Conservation (phyloP, 192 early-diverging fungal species). For the Glomus cerebriforme region DNA sequence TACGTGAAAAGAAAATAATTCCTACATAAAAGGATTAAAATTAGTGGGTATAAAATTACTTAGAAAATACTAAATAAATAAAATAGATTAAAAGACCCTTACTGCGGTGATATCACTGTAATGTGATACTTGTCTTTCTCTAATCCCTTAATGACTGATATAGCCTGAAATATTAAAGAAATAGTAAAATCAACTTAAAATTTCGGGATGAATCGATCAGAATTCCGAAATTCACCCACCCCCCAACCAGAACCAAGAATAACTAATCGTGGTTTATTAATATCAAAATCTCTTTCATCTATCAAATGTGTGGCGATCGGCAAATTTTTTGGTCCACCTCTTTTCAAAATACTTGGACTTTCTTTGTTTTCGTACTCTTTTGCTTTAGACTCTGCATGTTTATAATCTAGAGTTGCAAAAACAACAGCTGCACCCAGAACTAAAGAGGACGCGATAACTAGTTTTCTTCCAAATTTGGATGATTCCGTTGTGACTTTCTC, state of each 20-base stretch:
- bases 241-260: constrained; percentile 62
- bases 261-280: constrained; percentile 49
- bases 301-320: constrained; percentile 45
- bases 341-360: constrained; percentile 9
- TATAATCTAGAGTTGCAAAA: background rate
- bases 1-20: constrained; percentile 63
- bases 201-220: background rate
- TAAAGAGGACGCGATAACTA: background rate
- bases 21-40: constrained; percentile 22
- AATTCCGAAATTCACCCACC: constrained; percentile 38
- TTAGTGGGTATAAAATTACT: background rate
- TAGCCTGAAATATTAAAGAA: constrained; percentile 35
- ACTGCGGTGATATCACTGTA: constrained; percentile 51
- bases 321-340: constrained; percentile 52
- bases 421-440: background rate
- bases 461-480: background rate
- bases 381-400: background rate
- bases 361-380: constrained; percentile 8
- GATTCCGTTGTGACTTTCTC: background rate
- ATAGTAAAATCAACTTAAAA: background rate
- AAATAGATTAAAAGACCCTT: constrained; percentile 20
- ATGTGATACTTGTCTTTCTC: constrained; percentile 59
- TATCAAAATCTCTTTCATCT: constrained; percentile 43
- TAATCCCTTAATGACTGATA: constrained; percentile 50
- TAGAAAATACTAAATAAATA: background rate